These are phyloP conservation scores for Quercus dentata DNA, from an alignment of 306 rosid species.

Conservation along the genomic window DNA sequence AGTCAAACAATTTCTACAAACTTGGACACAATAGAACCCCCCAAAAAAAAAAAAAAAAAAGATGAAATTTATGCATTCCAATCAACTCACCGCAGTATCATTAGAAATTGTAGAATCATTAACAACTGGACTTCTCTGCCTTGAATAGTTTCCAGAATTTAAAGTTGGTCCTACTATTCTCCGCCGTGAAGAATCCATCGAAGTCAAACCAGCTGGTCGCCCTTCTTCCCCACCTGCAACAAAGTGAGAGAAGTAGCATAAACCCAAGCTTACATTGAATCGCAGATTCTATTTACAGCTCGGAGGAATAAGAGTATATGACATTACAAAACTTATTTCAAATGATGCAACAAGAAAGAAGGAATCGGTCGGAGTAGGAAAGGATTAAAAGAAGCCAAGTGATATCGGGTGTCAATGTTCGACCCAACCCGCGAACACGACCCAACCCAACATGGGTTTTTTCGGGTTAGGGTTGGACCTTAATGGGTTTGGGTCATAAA, in stretches of 20 bases:
- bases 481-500: too few relatives aligned
- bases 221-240: slow-evolving; percentile 69
- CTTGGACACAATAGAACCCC: not conserved
- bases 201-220: slow-evolving; percentile 60
- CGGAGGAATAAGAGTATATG: not conserved
- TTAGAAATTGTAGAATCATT: slow-evolving; percentile 31
- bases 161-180: slow-evolving; percentile 66
- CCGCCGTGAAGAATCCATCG: slow-evolving; percentile 70
- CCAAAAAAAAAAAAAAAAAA: slow-evolving; percentile 1
- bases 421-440: too few relatives aligned
- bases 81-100: slow-evolving; percentile 39
- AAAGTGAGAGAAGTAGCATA: slow-evolving; percentile 8
- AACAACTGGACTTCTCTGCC: slow-evolving; percentile 40
- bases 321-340: slow-evolving; percentile 13
- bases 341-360: not conserved
- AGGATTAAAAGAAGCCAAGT: not conserved
- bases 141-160: slow-evolving; percentile 49
- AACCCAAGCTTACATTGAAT: not conserved
- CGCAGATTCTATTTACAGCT: not conserved
- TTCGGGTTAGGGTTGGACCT: too few relatives aligned
- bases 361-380: not conserved
- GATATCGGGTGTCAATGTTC: not conserved
- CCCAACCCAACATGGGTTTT: too few relatives aligned
- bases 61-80: slow-evolving; percentile 4
- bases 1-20: not conserved